phyloP scores from a whole-genome alignment of 2,329 filamentous ascomycete genomes.

The Gnomoniopsis sp. region DNA sequence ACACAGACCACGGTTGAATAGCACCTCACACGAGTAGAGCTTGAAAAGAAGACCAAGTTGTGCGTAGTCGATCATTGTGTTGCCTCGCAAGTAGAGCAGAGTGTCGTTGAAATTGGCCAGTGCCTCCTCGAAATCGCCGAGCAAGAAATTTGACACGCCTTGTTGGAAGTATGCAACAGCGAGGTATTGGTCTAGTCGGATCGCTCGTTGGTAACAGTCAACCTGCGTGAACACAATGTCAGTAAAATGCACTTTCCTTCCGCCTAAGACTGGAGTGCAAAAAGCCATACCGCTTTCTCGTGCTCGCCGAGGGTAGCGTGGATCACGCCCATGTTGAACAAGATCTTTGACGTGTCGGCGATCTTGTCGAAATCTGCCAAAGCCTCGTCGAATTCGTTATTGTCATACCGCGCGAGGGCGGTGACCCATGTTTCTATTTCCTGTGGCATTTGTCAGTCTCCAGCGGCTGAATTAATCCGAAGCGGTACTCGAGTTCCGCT shows the following conservation, averaged over 20 bases:
- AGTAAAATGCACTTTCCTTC: slow-evolving; percentile 8
- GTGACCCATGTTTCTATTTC: slow-evolving; percentile 99
- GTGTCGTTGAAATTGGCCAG: slow-evolving; percentile 99
- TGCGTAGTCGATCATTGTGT: slow-evolving; percentile 97
- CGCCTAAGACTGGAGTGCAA: not conserved
- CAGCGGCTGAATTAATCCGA: not conserved
- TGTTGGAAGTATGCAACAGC: slow-evolving; percentile 98
- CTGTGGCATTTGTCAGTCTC: slow-evolving; percentile 40
- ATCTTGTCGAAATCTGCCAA: slow-evolving; percentile 81
- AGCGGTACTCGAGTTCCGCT: not conserved
- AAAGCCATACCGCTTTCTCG: slow-evolving; percentile 76
- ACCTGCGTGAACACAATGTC: slow-evolving; percentile 56
- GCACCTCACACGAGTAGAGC: slow-evolving; percentile 92
- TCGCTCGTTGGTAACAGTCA: slow-evolving; percentile 89
- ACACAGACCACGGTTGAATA: slow-evolving; percentile 95
- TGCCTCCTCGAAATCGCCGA: slow-evolving; percentile 96
- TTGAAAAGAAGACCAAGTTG: slow-evolving; percentile 95
- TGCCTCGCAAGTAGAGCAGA: slow-evolving; percentile 86
- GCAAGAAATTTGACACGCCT: slow-evolving; percentile 94
- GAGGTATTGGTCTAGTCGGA: slow-evolving; percentile 88
- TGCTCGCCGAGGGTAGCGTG: slow-evolving; percentile 95
- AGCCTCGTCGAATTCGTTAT: slow-evolving; percentile 93
- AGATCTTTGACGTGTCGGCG: slow-evolving; percentile 92
- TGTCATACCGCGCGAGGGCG: slow-evolving; percentile 88
- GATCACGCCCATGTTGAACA: slow-evolving; percentile 98